A percentile compares a stretch with the other conserved stretches of the same genome.
Evolutionary conservation across 192 early-diverging fungal genomes (phyloP).

Genomic region (Umbelopsis ramanniana): DNA sequence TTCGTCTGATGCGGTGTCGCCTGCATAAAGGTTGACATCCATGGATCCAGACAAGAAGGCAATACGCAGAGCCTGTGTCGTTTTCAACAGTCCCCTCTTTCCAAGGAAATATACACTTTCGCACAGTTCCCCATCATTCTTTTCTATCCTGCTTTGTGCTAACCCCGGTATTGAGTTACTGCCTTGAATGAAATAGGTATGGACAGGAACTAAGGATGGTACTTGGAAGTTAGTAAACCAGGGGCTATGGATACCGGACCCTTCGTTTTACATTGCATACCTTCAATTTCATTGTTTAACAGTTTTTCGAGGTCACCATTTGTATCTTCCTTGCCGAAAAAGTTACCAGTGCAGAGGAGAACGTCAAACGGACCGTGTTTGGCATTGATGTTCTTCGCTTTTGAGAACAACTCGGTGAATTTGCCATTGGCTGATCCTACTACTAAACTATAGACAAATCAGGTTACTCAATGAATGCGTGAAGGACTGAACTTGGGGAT

Average conservation of each 20-base stretch:
- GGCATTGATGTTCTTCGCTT: slow-evolving; percentile 72
- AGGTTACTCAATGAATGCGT: not conserved
- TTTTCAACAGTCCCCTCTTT: slow-evolving; percentile 59
- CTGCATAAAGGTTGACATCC: slow-evolving; percentile 31
- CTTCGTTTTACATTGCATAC: slow-evolving; percentile 6
- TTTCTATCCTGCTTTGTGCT: slow-evolving; percentile 54
- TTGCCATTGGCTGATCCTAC: slow-evolving; percentile 78
- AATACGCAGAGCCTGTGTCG: slow-evolving; percentile 63
- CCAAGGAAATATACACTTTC: slow-evolving; percentile 76
- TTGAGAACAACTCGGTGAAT: slow-evolving; percentile 68
- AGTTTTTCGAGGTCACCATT: slow-evolving; percentile 55
- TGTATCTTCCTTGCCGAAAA: slow-evolving; percentile 63
- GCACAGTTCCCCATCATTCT: slow-evolving; percentile 73
- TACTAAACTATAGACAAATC: slow-evolving; percentile 55
- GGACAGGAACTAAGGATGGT: slow-evolving; percentile 59
- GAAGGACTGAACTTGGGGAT: not conserved
- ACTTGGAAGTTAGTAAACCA: not conserved
- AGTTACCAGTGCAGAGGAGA: slow-evolving; percentile 80
- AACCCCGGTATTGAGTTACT: slow-evolving; percentile 59
- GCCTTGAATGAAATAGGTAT: slow-evolving; percentile 79
- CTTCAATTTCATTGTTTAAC: slow-evolving; percentile 56
- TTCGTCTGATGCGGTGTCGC: slow-evolving; percentile 28
- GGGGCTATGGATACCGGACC: not conserved
- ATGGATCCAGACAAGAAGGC: slow-evolving; percentile 61
- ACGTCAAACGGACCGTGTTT: slow-evolving; percentile 91